Evolutionary conservation across 1,284 basidiomycete species (phyloP), one percentile per base, ranked within the genome.

Genomic region (Agaricales sp.): DNA sequence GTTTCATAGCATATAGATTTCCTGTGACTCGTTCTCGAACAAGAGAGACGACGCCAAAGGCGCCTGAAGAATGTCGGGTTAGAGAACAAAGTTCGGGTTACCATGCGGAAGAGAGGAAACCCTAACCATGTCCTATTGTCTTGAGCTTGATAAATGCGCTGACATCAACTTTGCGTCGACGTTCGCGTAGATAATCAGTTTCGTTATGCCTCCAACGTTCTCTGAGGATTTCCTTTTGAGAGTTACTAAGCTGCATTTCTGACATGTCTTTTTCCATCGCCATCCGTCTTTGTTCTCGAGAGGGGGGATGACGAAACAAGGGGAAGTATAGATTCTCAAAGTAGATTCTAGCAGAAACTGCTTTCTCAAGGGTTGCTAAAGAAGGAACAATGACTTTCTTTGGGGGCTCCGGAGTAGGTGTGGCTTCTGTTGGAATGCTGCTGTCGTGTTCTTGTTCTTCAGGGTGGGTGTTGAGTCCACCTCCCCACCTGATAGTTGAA

Each of bases 261-360:
- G 71, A 72, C 76, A 96, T 88, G 58, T 94, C 91, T 56, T 74
- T 78, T 68, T 97, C 93, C 74, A 97, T 86, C 12, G 89, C 85
- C 13, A 84, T 66, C 53, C 84, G 75, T 47, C 93, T 75, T 60
- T 91, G 84, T 62, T 95, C 92, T 38, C 94, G 78, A 59, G 84
- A 84, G 58, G 86, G 80, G 52, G 88, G 75, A 59, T 92, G 82
- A 62, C 88, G 77, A 64, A 94, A 75, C 45, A 96, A 73, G n/a
- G 87, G 80, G 63, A 92, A 94, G 64, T 98, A 99, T 43, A 93
- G 75, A 59, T 94, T 95, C 72, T 99, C 94, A 66, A 98, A 96
- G 74, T 84, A 96, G 65, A 98, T 91, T 61, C 91, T 84, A 47
- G 88, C 82, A 11, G 92, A 86, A 45, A 93, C 91, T 48, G 92